phyloP scores from a whole-genome alignment of 2,329 filamentous ascomycete genomes.

The Hymenoscyphus scutula region DNA sequence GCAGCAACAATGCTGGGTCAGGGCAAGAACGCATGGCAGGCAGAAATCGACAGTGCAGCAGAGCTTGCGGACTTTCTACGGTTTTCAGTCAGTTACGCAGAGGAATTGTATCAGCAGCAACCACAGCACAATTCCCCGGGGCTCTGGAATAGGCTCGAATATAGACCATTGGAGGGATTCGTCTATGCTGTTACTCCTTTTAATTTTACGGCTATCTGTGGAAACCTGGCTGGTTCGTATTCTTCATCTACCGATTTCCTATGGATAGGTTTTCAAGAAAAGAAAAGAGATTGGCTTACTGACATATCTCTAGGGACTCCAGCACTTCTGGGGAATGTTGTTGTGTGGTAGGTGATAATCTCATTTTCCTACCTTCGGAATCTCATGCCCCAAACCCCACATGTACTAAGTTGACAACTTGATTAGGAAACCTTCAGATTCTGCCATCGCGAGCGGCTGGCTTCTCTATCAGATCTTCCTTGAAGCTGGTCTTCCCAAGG shows the following conservation, averaged over 20 bases:
- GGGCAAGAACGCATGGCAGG: constrained; percentile 98
- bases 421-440: constrained; percentile 88
- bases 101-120: constrained; percentile 86
- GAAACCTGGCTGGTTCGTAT: constrained; percentile 57
- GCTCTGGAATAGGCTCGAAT: constrained; percentile 88
- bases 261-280: too few species aligned
- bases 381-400: too few species aligned
- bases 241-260: too few species aligned
- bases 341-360: constrained; percentile 46
- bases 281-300: too few species aligned
- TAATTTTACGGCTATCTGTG: constrained; percentile 95
- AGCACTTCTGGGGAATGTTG: constrained; percentile 88
- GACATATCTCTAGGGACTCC: constrained; percentile 60
- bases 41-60: constrained; percentile 96
- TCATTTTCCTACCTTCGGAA: too few species aligned
- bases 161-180: constrained; percentile 88
- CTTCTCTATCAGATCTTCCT: constrained; percentile 85
- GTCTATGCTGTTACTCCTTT: constrained; percentile 93
- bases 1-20: constrained; percentile 94
- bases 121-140: constrained; percentile 78
- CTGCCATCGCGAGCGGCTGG: constrained; percentile 85
- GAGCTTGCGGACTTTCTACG: constrained; percentile 90
- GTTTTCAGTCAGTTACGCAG: constrained; percentile 91
- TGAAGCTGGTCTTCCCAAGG: constrained; percentile 82
- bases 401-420: too few species aligned